A percentile compares a stretch with the other conserved stretches of the same genome.
These are phyloP conservation scores for Aristolochia fimbriata DNA, from an alignment of 164 flowering plant species.

Conservation along the genomic window DNA sequence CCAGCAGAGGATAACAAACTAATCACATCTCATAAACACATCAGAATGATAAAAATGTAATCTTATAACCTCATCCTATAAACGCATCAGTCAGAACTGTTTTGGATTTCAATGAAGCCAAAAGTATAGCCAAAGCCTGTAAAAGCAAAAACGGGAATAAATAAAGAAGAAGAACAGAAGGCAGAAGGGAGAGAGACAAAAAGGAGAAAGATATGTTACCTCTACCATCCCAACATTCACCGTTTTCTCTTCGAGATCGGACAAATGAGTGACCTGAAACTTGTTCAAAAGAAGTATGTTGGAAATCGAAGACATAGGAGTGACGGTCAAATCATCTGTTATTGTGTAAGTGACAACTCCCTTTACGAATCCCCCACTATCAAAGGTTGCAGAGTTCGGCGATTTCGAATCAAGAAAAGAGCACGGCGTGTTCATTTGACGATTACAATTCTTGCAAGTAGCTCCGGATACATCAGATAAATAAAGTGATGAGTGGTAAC, in stretches of 20 bases:
- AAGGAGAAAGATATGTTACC: slow-evolving; percentile 7
- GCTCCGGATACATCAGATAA: neutral
- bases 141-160: neutral
- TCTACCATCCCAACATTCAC: slow-evolving; percentile 16
- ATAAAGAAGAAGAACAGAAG: neutral
- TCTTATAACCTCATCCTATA: neutral
- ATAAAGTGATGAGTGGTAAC: too few relatives aligned
- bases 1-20: too few relatives aligned
- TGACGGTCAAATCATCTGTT: slow-evolving; percentile 33
- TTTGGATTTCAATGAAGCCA: slow-evolving; percentile 4
- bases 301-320: slow-evolving; percentile 34
- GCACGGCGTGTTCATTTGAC: neutral
- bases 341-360: slow-evolving; percentile 35
- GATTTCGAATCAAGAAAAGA: neutral
- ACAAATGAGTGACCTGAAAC: slow-evolving; percentile 21
- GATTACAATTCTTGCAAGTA: neutral
- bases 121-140: slow-evolving; percentile 3
- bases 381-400: too few relatives aligned
- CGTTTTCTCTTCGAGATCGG: slow-evolving; percentile 16
- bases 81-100: slow-evolving; percentile 2
- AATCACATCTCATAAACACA: too few relatives aligned
- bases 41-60: too few relatives aligned
- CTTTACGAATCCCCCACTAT: slow-evolving; percentile 22
- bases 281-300: slow-evolving; percentile 20
- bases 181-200: too few relatives aligned